Evolutionary conservation across 106 monocot species (phyloP), one percentile per base, ranked within the genome.

Genomic region (Phalaenopsis equestris): DNA sequence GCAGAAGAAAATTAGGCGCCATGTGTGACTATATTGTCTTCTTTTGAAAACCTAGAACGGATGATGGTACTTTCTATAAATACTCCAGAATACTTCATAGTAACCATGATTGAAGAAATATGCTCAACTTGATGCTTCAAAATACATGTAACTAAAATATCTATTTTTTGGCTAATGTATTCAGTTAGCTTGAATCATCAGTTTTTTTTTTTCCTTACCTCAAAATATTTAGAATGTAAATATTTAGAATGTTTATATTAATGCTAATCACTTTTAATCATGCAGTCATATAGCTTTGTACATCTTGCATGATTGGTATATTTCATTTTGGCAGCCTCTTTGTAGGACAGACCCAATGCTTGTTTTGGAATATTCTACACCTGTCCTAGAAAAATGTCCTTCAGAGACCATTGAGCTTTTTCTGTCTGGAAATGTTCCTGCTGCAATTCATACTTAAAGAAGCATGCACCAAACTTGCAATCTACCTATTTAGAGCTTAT

Each of bases 401-500:
- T 86, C 90, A 47, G 95, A 99, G 87, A 95, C 99, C 41, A 99
- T 99, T 79, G 95, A 95, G 73, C 88, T 99, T 21, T 99, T 95
- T 82, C 84, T 95, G 37, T 90, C 91, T 57, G 95, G 92, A 87
- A 99, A 99, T 91, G 84, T 99, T 83, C 99, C 93, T 39, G 91
- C 99, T 52, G 95, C 56, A 95, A 99, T 83, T 99, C 99, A 79
- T 99, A 99, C 74, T 85, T 99, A 75, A 99, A 99, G 78, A 88
- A 95, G 83, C 93, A 91, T 91, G 89, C 95, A 77, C 93, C 99
- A 76, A 90, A 88, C 49, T 83, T 99, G 91, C 99, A 99, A 79
- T 95, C 99, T 64, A 93, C 88, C 65, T 99, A 99, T 84, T 84
- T 99, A 56, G 99, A 99, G 79, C 91, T 99, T 24, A 99, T 99